Conservation (phyloP, 352 stramenopile genomes). For the Phytophthora pini region DNA sequence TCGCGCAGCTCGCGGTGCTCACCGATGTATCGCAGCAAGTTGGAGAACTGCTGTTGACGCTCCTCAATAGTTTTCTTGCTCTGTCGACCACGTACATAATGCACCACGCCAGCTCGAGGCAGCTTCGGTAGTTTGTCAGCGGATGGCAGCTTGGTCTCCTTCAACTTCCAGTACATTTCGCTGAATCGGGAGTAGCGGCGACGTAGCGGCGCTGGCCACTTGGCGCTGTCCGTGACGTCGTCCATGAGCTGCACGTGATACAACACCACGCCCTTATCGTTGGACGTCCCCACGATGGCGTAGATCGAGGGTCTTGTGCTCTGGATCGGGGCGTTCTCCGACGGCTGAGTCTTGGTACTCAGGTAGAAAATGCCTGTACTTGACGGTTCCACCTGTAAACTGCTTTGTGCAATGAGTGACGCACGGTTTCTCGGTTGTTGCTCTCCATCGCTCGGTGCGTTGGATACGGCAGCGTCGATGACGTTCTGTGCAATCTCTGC, state of each 20-base stretch:
- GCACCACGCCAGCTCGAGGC: constrained; percentile 41
- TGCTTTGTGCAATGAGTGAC: constrained; percentile 21
- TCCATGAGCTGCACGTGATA: constrained; percentile 53
- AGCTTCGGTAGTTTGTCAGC: constrained; percentile 43
- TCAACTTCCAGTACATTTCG: constrained; percentile 56
- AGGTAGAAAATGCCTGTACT: constrained; percentile 21
- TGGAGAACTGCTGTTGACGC: constrained; percentile 52
- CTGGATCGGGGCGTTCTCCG: constrained; percentile 2
- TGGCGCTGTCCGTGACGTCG: constrained; percentile 27
- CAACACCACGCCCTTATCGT: constrained; percentile 40
- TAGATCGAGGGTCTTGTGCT: constrained; percentile 24
- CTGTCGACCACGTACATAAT: constrained; percentile 56
- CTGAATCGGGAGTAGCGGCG: constrained; percentile 65
- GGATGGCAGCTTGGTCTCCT: constrained; percentile 40
- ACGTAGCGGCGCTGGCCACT: constrained; percentile 39
- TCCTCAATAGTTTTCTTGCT: constrained; percentile 54
- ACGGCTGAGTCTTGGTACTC: constrained; percentile 19
- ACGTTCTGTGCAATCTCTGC: constrained; percentile 28
- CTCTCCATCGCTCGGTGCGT: not conserved
- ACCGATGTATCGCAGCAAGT: constrained; percentile 56
- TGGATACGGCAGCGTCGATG: constrained; percentile 22
- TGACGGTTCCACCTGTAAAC: constrained; percentile 28
- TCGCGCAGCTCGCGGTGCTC: constrained; percentile 45
- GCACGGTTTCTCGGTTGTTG: constrained; percentile 5
- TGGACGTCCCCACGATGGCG: constrained; percentile 40